Conservation (phyloP, 108 stramenopile species). For the Parietichytrium sp. region DNA sequence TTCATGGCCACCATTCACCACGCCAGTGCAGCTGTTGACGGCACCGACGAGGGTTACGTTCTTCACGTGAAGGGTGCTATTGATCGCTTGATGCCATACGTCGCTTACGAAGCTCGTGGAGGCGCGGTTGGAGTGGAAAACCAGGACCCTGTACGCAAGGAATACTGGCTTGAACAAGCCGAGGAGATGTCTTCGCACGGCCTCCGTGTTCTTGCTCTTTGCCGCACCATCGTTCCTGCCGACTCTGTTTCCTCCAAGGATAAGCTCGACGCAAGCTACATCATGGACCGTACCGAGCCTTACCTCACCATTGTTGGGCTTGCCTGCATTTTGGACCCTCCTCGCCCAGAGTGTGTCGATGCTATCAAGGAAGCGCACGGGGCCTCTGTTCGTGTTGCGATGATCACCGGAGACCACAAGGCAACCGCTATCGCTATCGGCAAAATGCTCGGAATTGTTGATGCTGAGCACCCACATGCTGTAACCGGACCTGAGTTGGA, state of each 20-base stretch:
- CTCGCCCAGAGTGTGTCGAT: constrained; percentile 73
- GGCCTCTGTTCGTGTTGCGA: constrained; percentile 81
- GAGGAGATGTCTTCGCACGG: constrained; percentile 75
- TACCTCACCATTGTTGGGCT: constrained; percentile 80
- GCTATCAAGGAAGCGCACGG: constrained; percentile 73
- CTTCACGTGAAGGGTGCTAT: constrained; percentile 93
- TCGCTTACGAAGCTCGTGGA: not conserved
- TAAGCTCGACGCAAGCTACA: constrained; percentile 49
- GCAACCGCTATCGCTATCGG: constrained; percentile 92
- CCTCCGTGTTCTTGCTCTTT: constrained; percentile 72
- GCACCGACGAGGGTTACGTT: constrained; percentile 59
- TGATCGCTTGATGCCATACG: constrained; percentile 77
- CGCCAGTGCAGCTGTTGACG: constrained; percentile 40
- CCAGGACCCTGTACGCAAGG: constrained; percentile 62
- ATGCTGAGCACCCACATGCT: constrained; percentile 32
- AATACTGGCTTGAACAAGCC: constrained; percentile 45
- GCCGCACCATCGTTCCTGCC: constrained; percentile 33
- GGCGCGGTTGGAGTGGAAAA: not conserved
- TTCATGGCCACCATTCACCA: constrained; percentile 72
- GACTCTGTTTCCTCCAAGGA: not conserved
- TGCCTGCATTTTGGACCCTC: constrained; percentile 88
- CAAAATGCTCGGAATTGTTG: constrained; percentile 74
- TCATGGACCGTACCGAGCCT: constrained; percentile 70
- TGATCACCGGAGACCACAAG: constrained; percentile 95
- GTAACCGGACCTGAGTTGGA: constrained; percentile 53